Conservation (phyloP, 2,329 filamentous ascomycete species). For the Aspergillus fijiensis region DNA sequence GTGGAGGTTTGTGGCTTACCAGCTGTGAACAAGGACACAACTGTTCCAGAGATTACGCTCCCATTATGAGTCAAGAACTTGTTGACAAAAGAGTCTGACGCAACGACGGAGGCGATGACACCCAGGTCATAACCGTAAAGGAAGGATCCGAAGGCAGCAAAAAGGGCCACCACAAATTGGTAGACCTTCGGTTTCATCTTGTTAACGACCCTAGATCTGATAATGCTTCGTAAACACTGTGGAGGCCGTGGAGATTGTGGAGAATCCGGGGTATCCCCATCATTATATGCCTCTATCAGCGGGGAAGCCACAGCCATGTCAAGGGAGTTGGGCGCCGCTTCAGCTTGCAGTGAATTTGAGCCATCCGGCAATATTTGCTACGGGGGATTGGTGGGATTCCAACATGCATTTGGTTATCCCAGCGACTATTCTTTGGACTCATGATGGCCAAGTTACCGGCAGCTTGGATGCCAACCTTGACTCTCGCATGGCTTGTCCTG, state of each 20-base stretch:
- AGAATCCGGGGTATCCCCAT: background rate
- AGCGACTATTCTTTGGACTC: background rate
- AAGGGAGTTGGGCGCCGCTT: background rate
- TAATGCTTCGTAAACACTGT: background rate
- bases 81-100: slow-evolving; percentile 5
- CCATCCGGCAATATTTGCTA: background rate
- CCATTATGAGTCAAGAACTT: slow-evolving; percentile 1
- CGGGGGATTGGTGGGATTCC: background rate
- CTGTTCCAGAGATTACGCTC: slow-evolving; percentile 6
- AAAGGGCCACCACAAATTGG: slow-evolving; percentile 8
- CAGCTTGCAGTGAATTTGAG: background rate
- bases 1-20: background rate
- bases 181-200: slow-evolving; percentile 9
- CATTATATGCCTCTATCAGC: background rate
- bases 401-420: background rate
- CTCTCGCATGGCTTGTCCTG: background rate
- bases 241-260: background rate
- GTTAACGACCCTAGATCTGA: background rate
- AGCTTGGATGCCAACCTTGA: background rate
- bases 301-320: background rate
- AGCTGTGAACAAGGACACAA: slow-evolving; percentile 8
- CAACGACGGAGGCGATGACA: slow-evolving; percentile 9
- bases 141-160: slow-evolving; percentile 7
- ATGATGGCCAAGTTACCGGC: background rate
- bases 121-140: slow-evolving; percentile 12